Conservation (phyloP, 2,329 filamentous ascomycete genomes). For the Aspergillus sp. region DNA sequence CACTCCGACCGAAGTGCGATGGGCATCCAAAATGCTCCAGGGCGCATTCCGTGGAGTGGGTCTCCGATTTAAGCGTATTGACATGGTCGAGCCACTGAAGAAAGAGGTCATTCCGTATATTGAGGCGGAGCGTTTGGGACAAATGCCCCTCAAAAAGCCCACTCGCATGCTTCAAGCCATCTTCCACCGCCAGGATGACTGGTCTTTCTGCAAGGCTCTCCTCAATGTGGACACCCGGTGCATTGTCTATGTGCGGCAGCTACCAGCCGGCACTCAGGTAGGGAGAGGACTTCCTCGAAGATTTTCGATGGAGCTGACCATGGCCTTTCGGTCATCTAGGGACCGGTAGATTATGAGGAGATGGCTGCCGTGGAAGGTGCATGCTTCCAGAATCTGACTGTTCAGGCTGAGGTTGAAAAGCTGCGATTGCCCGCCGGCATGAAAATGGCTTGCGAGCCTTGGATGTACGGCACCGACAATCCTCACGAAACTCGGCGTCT, state of each 20-base stretch:
- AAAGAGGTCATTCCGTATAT: conserved; percentile 48
- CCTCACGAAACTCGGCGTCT: conserved; percentile 30
- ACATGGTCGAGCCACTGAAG: conserved; percentile 56
- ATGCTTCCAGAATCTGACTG: conserved; percentile 45
- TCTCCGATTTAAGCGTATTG: conserved; percentile 56
- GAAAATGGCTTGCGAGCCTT: conserved; percentile 51
- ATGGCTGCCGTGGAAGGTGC: conserved; percentile 49
- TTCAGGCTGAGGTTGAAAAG: conserved; percentile 51
- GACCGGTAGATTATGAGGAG: conserved; percentile 51
- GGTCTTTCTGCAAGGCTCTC: conserved; percentile 32
- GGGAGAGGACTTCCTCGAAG: conserved; percentile 3
- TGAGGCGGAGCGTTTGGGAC: conserved; percentile 50
- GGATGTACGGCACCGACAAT: conserved; percentile 55
- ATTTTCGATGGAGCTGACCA: conserved; percentile 39
- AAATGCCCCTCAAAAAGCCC: conserved; percentile 41
- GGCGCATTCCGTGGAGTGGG: conserved; percentile 25
- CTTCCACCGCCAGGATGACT: conserved; percentile 32
- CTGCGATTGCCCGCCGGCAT: conserved; percentile 49
- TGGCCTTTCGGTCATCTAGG: conserved; percentile 46
- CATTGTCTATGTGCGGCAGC: conserved; percentile 30
- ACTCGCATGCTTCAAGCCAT: conserved; percentile 46
- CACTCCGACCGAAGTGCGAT: conserved; percentile 27
- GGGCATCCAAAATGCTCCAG: conserved; percentile 28
- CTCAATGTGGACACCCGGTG: conserved; percentile 32
- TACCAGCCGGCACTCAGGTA: conserved; percentile 40